Evolutionary conservation across 768 basidiomycete species (phyloP).

Genomic region (Suillus decipiens): DNA sequence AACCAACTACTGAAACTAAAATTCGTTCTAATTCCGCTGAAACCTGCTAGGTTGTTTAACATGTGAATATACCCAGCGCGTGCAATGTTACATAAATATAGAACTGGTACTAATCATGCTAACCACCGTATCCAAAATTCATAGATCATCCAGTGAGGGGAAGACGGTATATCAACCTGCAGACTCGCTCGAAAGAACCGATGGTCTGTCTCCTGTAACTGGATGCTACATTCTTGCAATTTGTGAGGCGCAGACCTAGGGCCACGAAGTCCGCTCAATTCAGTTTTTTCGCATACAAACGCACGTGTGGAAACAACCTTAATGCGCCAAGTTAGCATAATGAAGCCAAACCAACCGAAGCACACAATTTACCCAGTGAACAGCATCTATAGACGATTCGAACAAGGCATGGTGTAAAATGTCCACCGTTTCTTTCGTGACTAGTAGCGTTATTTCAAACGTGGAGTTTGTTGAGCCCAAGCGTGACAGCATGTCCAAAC

Average conservation of each 20-base stretch:
- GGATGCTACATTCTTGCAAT: slow-evolving; percentile 28
- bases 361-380: slow-evolving; percentile 32
- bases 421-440: slow-evolving; percentile 34
- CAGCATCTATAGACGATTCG: slow-evolving; percentile 33
- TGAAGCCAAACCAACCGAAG: background rate
- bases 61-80: background rate
- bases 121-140: slow-evolving; percentile 42
- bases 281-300: background rate
- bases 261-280: background rate
- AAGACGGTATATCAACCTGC: slow-evolving; percentile 20
- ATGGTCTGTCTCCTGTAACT: slow-evolving; percentile 19
- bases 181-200: slow-evolving; percentile 34
- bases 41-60: background rate
- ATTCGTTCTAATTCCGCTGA: background rate
- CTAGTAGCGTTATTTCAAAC: slow-evolving; percentile 38
- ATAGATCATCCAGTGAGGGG: slow-evolving; percentile 38
- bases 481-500: slow-evolving; percentile 38
- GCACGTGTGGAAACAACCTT: background rate
- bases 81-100: background rate
- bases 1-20: background rate
- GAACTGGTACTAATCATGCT: background rate
- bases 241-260: background rate
- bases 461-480: slow-evolving; percentile 22
- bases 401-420: slow-evolving; percentile 31
- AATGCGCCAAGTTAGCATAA: background rate